Conservation (phyloP, 306 rosid genomes). For the Nissolia schottii region DNA sequence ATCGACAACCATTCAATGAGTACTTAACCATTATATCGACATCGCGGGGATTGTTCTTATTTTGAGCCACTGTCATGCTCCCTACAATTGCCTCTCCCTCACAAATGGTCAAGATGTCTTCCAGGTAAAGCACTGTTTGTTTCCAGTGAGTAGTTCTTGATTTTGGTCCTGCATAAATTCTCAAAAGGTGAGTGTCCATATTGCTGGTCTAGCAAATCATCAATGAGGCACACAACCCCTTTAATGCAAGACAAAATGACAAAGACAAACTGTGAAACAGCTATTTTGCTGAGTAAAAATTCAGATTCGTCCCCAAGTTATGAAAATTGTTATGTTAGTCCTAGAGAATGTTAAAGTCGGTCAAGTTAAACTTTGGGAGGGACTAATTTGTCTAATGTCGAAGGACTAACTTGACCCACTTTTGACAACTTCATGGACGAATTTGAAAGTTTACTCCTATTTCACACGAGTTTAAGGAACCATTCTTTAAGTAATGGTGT, state of each 20-base stretch:
- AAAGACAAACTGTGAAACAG: neutral
- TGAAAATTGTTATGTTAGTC: no score
- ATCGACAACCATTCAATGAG: constrained; percentile 66
- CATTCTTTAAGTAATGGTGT: neutral
- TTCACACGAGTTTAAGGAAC: neutral
- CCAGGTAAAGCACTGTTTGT: constrained; percentile 92
- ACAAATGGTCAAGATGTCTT: constrained; percentile 83
- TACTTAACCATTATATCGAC: constrained; percentile 83
- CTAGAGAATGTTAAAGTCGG: no score
- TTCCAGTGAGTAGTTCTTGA: constrained; percentile 93
- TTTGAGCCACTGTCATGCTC: constrained; percentile 74
- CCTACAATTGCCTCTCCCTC: constrained; percentile 82
- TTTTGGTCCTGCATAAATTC: constrained; percentile 66
- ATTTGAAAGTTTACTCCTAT: no score
- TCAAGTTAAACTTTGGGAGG: no score
- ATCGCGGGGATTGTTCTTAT: constrained; percentile 83
- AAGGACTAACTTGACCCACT: no score
- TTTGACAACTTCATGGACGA: no score
- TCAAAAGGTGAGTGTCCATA: neutral
- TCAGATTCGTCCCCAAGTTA: no score
- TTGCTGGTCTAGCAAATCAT: neutral
- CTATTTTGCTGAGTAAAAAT: no score
- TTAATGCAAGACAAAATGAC: neutral
- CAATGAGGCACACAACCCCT: neutral
- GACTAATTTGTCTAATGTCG: no score